Base-by-base conservation (phyloP, 805 yeast genomes). In the Priceomyces carsonii region DNA sequence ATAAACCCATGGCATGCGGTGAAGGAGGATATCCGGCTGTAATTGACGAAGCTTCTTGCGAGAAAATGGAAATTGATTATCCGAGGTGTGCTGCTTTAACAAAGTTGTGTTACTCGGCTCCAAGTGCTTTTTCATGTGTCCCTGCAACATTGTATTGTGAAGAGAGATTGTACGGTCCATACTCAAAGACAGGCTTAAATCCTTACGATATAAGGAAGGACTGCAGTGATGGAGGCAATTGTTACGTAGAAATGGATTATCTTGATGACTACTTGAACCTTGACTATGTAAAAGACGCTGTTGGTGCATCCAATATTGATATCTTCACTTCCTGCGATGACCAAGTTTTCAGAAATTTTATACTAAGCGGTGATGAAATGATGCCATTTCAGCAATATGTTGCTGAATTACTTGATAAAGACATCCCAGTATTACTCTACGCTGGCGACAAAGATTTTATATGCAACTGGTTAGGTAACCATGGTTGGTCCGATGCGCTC, bases 301-400 rank as follows among this genome's bases (percentile, higher is more conserved):
- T 80, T 9, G 86, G 85, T 26, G 84, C 80, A 18, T 66, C 68
- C 22, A 69, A 71, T 29, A 64, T 69, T 20, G 77, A 73, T 43
- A 52, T 55, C 17, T 67, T 63, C 45, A 66, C 76, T 13, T 33
- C 57, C 12, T 76, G 82, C 55, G 71, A 71, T 53, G 73, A 71
- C 46, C 71, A 64, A 29, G 75, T 75, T 19, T 69, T 68, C 53
- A 57, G 61, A 45, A 72, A 71, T 54, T 77, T 77, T 48, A 46
- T 67, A 45, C 70, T 71, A 51, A 71, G 75, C 20, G 88, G 87
- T 28, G 89, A 82, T 61, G 77, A 79, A 71, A 66, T 70, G 72
- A 74, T 69, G 49, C 86, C 87, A n/a, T 79, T 69, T 73, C 93
- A 87, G 57, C 75, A 71, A 49, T 79, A 77, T 33, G 80, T 67